Conservation (phyloP, 345 rosid genomes). For the Brassica nigra region DNA sequence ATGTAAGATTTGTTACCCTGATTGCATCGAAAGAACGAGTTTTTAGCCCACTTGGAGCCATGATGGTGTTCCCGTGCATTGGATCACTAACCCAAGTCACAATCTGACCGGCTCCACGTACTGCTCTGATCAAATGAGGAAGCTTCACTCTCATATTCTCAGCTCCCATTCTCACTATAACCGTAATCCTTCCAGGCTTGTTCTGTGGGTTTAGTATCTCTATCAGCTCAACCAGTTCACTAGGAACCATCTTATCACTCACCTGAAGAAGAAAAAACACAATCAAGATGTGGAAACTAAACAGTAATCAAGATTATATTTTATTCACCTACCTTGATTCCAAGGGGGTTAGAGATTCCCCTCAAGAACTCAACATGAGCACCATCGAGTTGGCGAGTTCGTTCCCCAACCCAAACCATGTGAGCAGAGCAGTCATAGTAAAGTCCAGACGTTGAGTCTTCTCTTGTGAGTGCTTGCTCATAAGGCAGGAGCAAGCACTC, state of each 20-base stretch:
- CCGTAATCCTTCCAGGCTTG: conserved; percentile 60
- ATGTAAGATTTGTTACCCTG: conserved; percentile 36
- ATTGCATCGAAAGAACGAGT: conserved; percentile 64
- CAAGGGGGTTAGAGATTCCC: conserved; percentile 68
- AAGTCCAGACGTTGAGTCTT: conserved; percentile 68
- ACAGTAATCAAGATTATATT: not conserved
- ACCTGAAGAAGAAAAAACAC: conserved; percentile 36
- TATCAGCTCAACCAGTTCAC: conserved; percentile 54
- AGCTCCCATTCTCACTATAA: conserved; percentile 69
- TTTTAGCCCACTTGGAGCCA: conserved; percentile 64
- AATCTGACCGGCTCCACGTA: conserved; percentile 62
- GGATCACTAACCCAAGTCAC: conserved; percentile 80
- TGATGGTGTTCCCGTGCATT: conserved; percentile 71
- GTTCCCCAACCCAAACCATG: conserved; percentile 74
- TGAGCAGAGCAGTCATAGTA: conserved; percentile 74
- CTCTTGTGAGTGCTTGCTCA: conserved; percentile 74
- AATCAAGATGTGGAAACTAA: conserved; percentile 4
- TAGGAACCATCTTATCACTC: conserved; percentile 69
- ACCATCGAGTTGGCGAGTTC: conserved; percentile 72
- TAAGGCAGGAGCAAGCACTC: conserved; percentile 67
- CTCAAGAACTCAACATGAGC: conserved; percentile 70
- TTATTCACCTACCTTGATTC: conserved; percentile 48
- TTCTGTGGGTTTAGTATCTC: conserved; percentile 65
- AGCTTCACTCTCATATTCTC: conserved; percentile 67
- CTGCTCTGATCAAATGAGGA: conserved; percentile 60